Evolutionary conservation across 139 green algal genomes (phyloP).

Genomic region (Micractinium conductrix): DNA sequence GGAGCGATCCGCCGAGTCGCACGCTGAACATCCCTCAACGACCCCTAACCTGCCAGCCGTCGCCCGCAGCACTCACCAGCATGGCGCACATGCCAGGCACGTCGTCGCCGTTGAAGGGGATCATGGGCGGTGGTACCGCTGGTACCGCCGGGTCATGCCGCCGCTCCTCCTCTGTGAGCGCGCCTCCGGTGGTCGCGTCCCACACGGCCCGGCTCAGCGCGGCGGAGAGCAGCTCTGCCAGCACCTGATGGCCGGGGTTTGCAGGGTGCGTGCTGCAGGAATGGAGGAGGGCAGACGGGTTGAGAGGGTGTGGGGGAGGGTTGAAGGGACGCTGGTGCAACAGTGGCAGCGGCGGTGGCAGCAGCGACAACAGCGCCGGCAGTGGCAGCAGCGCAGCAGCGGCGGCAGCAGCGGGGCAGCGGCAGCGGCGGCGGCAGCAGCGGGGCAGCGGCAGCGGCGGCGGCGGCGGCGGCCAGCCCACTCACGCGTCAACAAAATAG

Average conservation of each 20-base stretch:
- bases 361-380: background rate
- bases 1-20: too few species aligned
- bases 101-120: background rate
- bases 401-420: background rate
- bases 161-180: background rate
- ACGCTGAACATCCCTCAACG: too few species aligned
- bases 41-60: too few species aligned
- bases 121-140: background rate
- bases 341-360: background rate
- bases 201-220: background rate
- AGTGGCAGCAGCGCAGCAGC: background rate
- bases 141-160: background rate
- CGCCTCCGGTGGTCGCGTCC: background rate
- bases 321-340: too few species aligned
- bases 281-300: too few species aligned
- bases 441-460: too few species aligned
- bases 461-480: too few species aligned
- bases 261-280: background rate
- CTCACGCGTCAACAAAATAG: constrained; percentile 4
- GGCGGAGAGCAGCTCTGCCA: background rate
- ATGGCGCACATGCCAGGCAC: constrained; percentile 1
- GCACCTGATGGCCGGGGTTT: background rate
- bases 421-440: too few species aligned
- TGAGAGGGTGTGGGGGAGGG: too few species aligned
- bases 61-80: background rate